Conservation (phyloP, 495 filamentous ascomycete species). For the Xylaria bambusicola region DNA sequence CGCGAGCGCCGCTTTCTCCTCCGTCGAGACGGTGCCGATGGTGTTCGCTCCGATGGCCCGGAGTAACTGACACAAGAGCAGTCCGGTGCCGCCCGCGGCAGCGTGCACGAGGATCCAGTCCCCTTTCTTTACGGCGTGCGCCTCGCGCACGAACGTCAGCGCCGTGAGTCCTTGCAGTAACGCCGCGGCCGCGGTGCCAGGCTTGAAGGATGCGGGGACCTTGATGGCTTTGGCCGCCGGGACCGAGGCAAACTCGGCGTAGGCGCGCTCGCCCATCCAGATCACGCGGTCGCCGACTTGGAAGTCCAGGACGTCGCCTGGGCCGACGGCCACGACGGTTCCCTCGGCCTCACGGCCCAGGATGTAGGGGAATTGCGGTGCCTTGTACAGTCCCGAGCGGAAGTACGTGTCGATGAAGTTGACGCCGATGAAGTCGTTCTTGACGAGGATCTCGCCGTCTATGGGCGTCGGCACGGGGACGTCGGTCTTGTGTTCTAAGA, state of each 20-base stretch:
- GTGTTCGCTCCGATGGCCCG: conserved; percentile 70
- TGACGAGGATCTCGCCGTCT: conserved; percentile 76
- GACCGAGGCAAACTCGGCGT: conserved; percentile 74
- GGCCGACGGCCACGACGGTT: conserved; percentile 39
- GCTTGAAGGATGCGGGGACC: conserved; percentile 63
- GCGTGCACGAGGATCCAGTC: conserved; percentile 90
- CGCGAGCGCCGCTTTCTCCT: conserved; percentile 72
- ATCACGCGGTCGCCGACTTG: conserved; percentile 67
- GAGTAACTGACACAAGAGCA: conserved; percentile 76
- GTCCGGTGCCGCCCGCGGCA: conserved; percentile 85
- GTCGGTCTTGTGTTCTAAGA: conserved; percentile 72
- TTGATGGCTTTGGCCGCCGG: conserved; percentile 57
- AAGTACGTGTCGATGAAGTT: conserved; percentile 62
- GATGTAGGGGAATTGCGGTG: conserved; percentile 69
- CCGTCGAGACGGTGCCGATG: conserved; percentile 79
- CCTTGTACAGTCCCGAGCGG: conserved; percentile 82
- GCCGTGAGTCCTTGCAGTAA: conserved; percentile 87
- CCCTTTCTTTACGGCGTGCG: conserved; percentile 66
- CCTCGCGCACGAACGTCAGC: conserved; percentile 76
- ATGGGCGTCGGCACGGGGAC: conserved; percentile 72
- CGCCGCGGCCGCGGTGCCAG: conserved; percentile 65
- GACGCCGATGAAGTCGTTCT: conserved; percentile 64
- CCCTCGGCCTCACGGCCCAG: conserved; percentile 79
- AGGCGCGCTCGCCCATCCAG: conserved; percentile 61
- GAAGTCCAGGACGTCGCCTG: conserved; percentile 44